These are phyloP conservation scores for Penicillium lagena DNA, from an alignment of 495 filamentous ascomycete species.

Conservation along the genomic window DNA sequence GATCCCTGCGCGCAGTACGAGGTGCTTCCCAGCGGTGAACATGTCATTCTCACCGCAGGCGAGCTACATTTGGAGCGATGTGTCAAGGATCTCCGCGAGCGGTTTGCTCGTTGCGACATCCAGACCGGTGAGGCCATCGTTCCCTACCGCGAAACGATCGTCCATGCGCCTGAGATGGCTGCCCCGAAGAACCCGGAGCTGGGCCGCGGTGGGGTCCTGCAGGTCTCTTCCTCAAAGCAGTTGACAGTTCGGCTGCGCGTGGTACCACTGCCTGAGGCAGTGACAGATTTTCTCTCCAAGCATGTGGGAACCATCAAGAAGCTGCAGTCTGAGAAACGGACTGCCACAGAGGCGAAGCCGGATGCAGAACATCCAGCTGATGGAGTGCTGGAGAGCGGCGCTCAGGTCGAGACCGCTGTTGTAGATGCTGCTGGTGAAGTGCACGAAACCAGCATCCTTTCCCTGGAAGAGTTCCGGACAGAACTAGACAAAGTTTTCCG, in stretches of 20 bases:
- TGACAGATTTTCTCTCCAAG: conserved; percentile 80
- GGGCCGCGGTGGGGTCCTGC: conserved; percentile 74
- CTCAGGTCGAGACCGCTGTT: conserved; percentile 23
- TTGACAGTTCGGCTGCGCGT: conserved; percentile 74
- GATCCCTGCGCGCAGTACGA: conserved; percentile 97
- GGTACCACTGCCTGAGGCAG: conserved; percentile 65
- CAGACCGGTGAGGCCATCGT: conserved; percentile 92
- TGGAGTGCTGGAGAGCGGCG: conserved; percentile 18
- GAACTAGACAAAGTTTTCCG: conserved; percentile 63
- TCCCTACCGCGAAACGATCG: conserved; percentile 89
- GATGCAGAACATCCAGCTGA: conserved; percentile 26
- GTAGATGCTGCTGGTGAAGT: conserved; percentile 43
- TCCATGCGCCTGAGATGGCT: conserved; percentile 82
- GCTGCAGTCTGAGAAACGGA: conserved; percentile 63
- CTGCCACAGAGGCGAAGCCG: conserved; percentile 31
- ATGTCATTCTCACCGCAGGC: conserved; percentile 90
- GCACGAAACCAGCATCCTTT: conserved; percentile 48
- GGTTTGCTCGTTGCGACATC: conserved; percentile 93
- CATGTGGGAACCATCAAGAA: conserved; percentile 72
- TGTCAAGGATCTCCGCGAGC: conserved; percentile 84
- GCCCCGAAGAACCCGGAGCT: conserved; percentile 79
- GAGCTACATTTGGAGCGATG: conserved; percentile 94
- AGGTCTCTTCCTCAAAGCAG: conserved; percentile 76
- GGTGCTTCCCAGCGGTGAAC: conserved; percentile 86
- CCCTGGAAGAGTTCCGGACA: conserved; percentile 66